Conservation (phyloP, 441 rosid species). For the Arabidopsis hybrid region DNA sequence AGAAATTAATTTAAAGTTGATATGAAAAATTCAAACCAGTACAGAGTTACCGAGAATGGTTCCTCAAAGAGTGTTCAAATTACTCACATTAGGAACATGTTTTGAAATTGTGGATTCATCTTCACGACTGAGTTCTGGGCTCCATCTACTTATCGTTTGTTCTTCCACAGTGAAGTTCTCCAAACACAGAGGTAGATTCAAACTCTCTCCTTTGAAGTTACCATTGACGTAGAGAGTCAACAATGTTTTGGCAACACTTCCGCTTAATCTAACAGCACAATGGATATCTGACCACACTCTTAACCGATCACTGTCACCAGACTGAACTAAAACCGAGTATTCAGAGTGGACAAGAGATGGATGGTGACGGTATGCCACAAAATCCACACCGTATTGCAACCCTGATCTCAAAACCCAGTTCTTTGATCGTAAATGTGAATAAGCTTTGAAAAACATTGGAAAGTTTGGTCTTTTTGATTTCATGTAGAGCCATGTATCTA, state of each 20-base stretch:
- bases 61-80: constrained; percentile 5
- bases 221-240: constrained; percentile 51
- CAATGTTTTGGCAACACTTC: constrained; percentile 69
- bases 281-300: constrained; percentile 72
- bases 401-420: constrained; percentile 80
- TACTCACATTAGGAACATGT: constrained; percentile 6
- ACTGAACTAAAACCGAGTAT: constrained; percentile 60
- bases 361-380: constrained; percentile 69
- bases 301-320: constrained; percentile 55
- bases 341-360: constrained; percentile 82
- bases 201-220: constrained; percentile 40
- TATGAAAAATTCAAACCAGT: constrained; percentile 10
- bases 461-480: constrained; percentile 49
- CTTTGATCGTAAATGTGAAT: constrained; percentile 59
- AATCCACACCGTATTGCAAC: constrained; percentile 73
- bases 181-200: constrained; percentile 48
- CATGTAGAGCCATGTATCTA: constrained; percentile 58
- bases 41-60: background rate
- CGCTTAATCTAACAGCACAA: constrained; percentile 59
- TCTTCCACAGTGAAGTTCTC: constrained; percentile 57
- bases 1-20: background rate
- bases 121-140: constrained; percentile 65
- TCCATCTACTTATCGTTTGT: constrained; percentile 66
- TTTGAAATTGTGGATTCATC: constrained; percentile 38
- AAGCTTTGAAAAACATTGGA: constrained; percentile 67